Evolutionary conservation across 768 basidiomycete genomes (phyloP).

Genomic region (Auricularia cornea): DNA sequence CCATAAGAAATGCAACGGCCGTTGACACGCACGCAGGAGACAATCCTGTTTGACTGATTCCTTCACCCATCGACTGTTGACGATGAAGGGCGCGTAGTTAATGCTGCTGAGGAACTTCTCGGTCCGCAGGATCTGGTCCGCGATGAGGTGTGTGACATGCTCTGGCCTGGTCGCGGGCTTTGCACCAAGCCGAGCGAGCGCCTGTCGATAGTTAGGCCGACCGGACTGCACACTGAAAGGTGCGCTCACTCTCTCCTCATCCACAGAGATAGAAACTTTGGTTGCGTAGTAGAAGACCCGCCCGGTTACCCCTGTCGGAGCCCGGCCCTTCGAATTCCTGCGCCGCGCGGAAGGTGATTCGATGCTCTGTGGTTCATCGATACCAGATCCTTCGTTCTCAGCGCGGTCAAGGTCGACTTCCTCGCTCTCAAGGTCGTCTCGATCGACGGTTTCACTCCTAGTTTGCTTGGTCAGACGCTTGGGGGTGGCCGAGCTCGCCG

Average conservation of each 20-base stretch:
- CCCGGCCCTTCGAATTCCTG: slow-evolving; percentile 1
- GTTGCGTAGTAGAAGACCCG: slow-evolving; percentile 58
- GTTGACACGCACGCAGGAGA: slow-evolving; percentile 61
- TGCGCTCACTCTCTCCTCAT: slow-evolving; percentile 53
- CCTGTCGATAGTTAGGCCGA: slow-evolving; percentile 28
- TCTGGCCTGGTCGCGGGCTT: slow-evolving; percentile 48
- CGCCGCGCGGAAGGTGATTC: neutral
- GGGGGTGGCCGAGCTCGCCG: neutral
- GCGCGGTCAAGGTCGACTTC: neutral
- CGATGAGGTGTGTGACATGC: slow-evolving; percentile 76
- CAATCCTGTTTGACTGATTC: slow-evolving; percentile 46
- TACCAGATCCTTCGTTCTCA: neutral
- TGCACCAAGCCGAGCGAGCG: slow-evolving; percentile 55
- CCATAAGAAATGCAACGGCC: neutral
- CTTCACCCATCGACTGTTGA: slow-evolving; percentile 62
- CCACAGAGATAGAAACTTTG: slow-evolving; percentile 47
- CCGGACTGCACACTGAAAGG: too few relatives aligned
- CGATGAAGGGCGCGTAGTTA: slow-evolving; percentile 48
- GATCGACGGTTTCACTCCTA: too few relatives aligned
- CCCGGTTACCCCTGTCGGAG: slow-evolving; percentile 11
- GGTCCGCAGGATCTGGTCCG: slow-evolving; percentile 62
- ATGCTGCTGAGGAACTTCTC: slow-evolving; percentile 83
- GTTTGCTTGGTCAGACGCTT: too few relatives aligned
- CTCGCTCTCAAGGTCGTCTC: too few relatives aligned
- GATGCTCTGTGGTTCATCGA: slow-evolving; percentile 3